Evolutionary conservation across 805 yeast species (phyloP), one percentile per base, ranked within the genome.

Genomic region (Hanseniaspora lachancei): DNA sequence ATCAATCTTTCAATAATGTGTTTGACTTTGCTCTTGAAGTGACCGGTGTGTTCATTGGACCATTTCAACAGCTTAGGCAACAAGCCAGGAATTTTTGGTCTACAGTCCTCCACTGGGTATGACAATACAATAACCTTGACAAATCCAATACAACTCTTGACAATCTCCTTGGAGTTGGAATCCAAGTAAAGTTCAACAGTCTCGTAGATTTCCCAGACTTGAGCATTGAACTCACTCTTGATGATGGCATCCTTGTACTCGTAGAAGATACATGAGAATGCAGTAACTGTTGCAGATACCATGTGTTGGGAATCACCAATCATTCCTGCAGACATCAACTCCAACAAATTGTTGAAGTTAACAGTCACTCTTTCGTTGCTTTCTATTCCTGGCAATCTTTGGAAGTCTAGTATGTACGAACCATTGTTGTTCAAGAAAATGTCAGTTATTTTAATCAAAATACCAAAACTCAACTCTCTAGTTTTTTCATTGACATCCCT

Each of bases 41-140:
- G 96, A 49, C 95, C 95, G 64, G 88, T 87, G 70, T 91, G 97
- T 67, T 89, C 97, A 67, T 88, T 93, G 43, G 96, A 87, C 93
- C 97, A 89, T 59, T 81, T 80, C 78, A 93, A 74, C 63, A 93
- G 76, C 62, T 86, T 84, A 27, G 77, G 74, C 54, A 93, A 72
- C 52, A 93, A 70, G 12, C 78, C 81, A 36, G 75, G 75, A 62
- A 91, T 77, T 61, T 82, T 81, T 9, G 81, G 76, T 61, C 76
- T 77, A 55, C 93, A 80, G 61, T 82, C 65, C 23, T 86, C 95
- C 58, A 78, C 84, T 15, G 96, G 95, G 56, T 93, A 76, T 20
- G 88, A 78, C 59, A 89, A 74, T 13, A 87, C 82, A 61, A 91
- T 86, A 51, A 91, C 91, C 69, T 91, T 93, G 51, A 89, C 88